These are phyloP conservation scores for Penicillium arizonense DNA, from an alignment of 495 filamentous ascomycete genomes.

Conservation along the genomic window DNA sequence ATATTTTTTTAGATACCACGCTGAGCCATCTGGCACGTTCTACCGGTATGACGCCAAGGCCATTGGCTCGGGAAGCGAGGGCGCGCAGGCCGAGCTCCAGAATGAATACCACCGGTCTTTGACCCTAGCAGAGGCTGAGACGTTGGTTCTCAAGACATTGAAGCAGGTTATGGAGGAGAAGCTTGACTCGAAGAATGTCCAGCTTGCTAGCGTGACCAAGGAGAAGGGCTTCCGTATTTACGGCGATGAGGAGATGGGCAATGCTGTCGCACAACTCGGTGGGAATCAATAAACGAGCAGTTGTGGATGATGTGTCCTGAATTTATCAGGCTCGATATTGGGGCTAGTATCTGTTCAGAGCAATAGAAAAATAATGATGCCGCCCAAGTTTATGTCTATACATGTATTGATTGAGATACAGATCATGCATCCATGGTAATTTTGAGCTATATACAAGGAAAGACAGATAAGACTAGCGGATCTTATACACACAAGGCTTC, in stretches of 20 bases:
- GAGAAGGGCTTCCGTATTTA: slow-evolving; percentile 98
- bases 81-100: slow-evolving; percentile 95
- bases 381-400: background rate
- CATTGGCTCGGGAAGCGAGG: slow-evolving; percentile 94
- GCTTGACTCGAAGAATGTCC: slow-evolving; percentile 96
- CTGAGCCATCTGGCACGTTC: slow-evolving; percentile 95
- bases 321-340: background rate
- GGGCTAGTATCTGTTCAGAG: slow-evolving; percentile 16
- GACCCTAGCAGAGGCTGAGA: slow-evolving; percentile 89
- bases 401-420: background rate
- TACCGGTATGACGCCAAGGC: slow-evolving; percentile 99
- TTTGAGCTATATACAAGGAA: slow-evolving; percentile 5
- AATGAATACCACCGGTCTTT: slow-evolving; percentile 98
- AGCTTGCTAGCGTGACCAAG: slow-evolving; percentile 96
- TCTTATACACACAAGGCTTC: slow-evolving; percentile 97
- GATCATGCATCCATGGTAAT: background rate
- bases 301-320: slow-evolving; percentile 1
- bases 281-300: slow-evolving; percentile 39
- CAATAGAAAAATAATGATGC: slow-evolving; percentile 29
- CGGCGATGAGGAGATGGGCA: slow-evolving; percentile 92
- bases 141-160: slow-evolving; percentile 92
- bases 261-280: slow-evolving; percentile 73
- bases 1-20: slow-evolving; percentile 71
- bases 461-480: slow-evolving; percentile 53
- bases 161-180: slow-evolving; percentile 99